phyloP scores from a whole-genome alignment of 2,329 filamentous ascomycete genomes.

The Botrytis aclada region DNA sequence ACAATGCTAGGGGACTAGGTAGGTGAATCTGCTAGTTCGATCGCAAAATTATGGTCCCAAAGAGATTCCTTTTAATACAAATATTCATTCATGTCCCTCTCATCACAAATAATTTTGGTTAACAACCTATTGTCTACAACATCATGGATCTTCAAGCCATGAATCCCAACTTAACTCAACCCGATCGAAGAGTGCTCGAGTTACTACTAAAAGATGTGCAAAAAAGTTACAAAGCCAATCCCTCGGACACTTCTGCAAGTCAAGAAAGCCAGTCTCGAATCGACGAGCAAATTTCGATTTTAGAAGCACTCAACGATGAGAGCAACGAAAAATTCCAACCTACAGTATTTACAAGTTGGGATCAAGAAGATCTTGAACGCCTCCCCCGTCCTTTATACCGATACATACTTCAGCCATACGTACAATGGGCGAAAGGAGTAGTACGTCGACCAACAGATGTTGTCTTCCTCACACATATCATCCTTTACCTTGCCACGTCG shows the following conservation, averaged over 20 bases:
- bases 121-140: constrained; percentile 2
- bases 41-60: constrained; percentile 14
- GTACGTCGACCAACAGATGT: constrained; percentile 54
- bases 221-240: background rate
- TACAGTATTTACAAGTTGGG: constrained; percentile 29
- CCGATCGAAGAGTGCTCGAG: constrained; percentile 19
- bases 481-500: constrained; percentile 68
- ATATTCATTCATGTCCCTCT: constrained; percentile 1
- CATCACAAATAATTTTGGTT: background rate
- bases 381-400: constrained; percentile 22
- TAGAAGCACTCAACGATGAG: constrained; percentile 21
- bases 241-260: background rate
- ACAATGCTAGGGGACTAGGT: background rate
- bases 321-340: constrained; percentile 27
- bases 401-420: constrained; percentile 23
- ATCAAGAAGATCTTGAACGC: constrained; percentile 25
- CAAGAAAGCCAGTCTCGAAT: constrained; percentile 11
- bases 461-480: constrained; percentile 72
- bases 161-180: constrained; percentile 14
- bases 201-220: constrained; percentile 13
- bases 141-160: constrained; percentile 19
- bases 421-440: constrained; percentile 28
- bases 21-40: constrained; percentile 5
- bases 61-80: background rate
- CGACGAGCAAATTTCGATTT: constrained; percentile 12